Evolutionary conservation across 148 eudicot species (phyloP).

Genomic region (Oxyria digyna): DNA sequence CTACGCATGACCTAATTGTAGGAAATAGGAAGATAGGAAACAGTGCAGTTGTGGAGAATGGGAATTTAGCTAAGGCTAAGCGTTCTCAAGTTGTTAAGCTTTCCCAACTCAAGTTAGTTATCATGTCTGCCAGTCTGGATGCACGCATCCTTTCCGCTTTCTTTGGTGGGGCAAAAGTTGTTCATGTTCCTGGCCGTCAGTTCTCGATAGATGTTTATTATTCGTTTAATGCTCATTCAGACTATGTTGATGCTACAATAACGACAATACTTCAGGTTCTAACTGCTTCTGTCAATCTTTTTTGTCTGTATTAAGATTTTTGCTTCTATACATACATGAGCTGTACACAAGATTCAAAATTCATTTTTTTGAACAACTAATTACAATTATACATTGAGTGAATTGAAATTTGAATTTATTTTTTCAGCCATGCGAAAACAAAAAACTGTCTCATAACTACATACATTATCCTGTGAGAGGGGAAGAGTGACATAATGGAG

Average conservation of each 20-base stretch:
- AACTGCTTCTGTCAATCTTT: neutral
- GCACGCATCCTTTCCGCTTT: slow-evolving; percentile 75
- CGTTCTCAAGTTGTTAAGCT: slow-evolving; percentile 27
- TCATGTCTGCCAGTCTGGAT: slow-evolving; percentile 99
- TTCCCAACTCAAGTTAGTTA: slow-evolving; percentile 63
- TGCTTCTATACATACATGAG: neutral
- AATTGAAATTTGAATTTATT: neutral
- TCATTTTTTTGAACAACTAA: neutral
- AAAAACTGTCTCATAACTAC: neutral
- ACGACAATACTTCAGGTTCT: slow-evolving; percentile 87
- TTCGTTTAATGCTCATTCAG: slow-evolving; percentile 63
- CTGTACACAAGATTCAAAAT: neutral
- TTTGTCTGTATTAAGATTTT: neutral
- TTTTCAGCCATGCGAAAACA: neutral
- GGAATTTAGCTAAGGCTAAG: slow-evolving; percentile 16
- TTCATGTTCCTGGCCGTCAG: slow-evolving; percentile 89
- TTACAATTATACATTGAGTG: neutral
- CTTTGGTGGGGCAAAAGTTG: slow-evolving; percentile 81
- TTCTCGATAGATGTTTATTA: slow-evolving; percentile 81
- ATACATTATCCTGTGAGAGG: neutral
- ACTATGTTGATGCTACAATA: slow-evolving; percentile 78
- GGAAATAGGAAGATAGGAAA: slow-evolving; percentile 19
- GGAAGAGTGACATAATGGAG: neutral
- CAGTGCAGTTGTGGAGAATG: slow-evolving; percentile 20
- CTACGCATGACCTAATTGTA: slow-evolving; percentile 14